Conservation (phyloP, 306 rosid species). For the Castanea crenata region DNA sequence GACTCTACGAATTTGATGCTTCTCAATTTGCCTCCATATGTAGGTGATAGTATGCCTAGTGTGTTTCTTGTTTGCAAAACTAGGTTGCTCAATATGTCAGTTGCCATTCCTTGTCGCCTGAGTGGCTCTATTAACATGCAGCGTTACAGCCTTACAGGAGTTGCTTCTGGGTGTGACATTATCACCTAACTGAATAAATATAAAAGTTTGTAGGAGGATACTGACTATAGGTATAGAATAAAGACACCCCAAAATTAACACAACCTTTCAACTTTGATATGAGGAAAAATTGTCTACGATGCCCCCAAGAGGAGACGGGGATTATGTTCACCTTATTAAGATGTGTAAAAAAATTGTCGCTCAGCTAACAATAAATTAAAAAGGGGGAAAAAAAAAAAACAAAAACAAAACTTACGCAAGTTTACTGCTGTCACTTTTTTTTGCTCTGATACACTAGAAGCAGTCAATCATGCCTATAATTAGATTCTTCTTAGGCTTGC, state of each 20-base stretch:
- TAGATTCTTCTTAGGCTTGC: conserved; percentile 30
- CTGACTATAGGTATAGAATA: not conserved
- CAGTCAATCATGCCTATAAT: conserved; percentile 42
- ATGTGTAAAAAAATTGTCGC: conserved; percentile 43
- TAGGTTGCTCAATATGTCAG: too few species aligned
- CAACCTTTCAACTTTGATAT: not conserved
- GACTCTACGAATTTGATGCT: too few species aligned
- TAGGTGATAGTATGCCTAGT: too few species aligned
- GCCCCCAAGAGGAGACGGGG: conserved; percentile 26
- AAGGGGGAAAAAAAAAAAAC: conserved; percentile 3
- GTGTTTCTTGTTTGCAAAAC: too few species aligned
- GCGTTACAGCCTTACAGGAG: too few species aligned
- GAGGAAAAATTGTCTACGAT: conserved; percentile 33
- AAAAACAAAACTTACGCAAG: conserved; percentile 54
- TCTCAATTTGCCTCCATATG: too few species aligned
- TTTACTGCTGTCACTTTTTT: conserved; percentile 34
- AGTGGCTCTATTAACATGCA: too few species aligned
- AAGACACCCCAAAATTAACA: not conserved
- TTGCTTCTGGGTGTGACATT: too few species aligned
- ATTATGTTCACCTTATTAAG: conserved; percentile 52
- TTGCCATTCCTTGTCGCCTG: too few species aligned
- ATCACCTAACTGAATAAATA: not conserved
- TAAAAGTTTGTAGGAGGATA: not conserved
- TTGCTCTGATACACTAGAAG: conserved; percentile 32
- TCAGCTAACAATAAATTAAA: conserved; percentile 38